Conservation (phyloP, 495 filamentous ascomycete species). For the Xylaria telfairii region DNA sequence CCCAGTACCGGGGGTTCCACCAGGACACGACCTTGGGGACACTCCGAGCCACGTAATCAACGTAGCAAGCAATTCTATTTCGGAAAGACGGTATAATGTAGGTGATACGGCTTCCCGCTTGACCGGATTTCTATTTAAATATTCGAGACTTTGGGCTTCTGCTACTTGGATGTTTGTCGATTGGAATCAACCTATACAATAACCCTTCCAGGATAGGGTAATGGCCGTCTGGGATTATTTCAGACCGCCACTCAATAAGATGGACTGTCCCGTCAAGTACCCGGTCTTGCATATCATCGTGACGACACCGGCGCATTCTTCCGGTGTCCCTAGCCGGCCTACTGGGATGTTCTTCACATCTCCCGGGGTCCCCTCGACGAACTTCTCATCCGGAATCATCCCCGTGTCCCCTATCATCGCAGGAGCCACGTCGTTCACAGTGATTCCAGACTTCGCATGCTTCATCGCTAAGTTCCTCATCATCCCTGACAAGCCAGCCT, state of each 20-base stretch:
- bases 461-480: conserved; percentile 70
- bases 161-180: not conserved
- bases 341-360: conserved; percentile 65
- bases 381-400: conserved; percentile 66
- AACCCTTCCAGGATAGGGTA: not conserved
- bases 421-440: conserved; percentile 76
- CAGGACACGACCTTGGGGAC: not conserved
- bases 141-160: not conserved
- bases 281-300: conserved; percentile 71
- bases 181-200: too few relatives aligned
- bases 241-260: conserved; percentile 63
- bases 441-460: conserved; percentile 68
- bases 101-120: not conserved
- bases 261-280: conserved; percentile 71
- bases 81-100: not conserved
- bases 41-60: conserved; percentile 1
- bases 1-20: conserved; percentile 1
- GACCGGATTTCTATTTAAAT: not conserved
- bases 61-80: not conserved
- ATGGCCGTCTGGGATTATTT: conserved; percentile 32
- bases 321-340: conserved; percentile 66
- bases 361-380: conserved; percentile 54
- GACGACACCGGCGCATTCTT: conserved; percentile 72
- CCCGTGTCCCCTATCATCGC: conserved; percentile 75
- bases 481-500: conserved; percentile 66